Evolutionary conservation across 768 basidiomycete genomes (phyloP).

Genomic region (Lentinula guzmanii): DNA sequence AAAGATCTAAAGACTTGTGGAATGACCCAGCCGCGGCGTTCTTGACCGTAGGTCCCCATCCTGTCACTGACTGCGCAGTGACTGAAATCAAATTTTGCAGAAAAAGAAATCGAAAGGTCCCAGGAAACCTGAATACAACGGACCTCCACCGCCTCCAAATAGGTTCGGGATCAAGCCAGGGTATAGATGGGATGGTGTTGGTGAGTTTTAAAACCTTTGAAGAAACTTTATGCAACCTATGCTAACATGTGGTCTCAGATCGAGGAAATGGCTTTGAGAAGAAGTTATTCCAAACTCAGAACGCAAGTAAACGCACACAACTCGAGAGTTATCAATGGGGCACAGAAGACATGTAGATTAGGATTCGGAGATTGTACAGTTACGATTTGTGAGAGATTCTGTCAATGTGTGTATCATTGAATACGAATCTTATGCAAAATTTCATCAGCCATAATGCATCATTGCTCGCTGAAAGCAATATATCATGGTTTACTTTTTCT

Average conservation of each 20-base stretch:
- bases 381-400: not conserved
- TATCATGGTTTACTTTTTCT: too few relatives aligned
- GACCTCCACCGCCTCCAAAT: constrained; percentile 89
- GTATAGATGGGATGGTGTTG: constrained; percentile 98
- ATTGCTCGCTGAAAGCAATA: not conserved
- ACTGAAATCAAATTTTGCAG: constrained; percentile 28
- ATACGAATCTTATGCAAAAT: not conserved
- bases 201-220: constrained; percentile 35
- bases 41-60: constrained; percentile 56
- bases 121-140: constrained; percentile 76
- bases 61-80: not conserved
- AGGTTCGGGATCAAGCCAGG: constrained; percentile 94
- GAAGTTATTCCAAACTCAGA: constrained; percentile 80
- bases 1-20: constrained; percentile 80
- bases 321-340: constrained; percentile 81
- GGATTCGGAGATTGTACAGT: not conserved
- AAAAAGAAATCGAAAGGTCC: constrained; percentile 74
- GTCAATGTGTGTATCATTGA: not conserved
- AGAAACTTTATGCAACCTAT: not conserved
- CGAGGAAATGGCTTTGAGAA: constrained; percentile 93
- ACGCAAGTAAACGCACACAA: constrained; percentile 64
- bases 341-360: constrained; percentile 82
- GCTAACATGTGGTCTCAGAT: constrained; percentile 39
- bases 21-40: constrained; percentile 98
- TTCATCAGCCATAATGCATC: not conserved